Evolutionary conservation across 1,284 basidiomycete genomes (phyloP).

Genomic region (Taiwanofungus camphoratus): DNA sequence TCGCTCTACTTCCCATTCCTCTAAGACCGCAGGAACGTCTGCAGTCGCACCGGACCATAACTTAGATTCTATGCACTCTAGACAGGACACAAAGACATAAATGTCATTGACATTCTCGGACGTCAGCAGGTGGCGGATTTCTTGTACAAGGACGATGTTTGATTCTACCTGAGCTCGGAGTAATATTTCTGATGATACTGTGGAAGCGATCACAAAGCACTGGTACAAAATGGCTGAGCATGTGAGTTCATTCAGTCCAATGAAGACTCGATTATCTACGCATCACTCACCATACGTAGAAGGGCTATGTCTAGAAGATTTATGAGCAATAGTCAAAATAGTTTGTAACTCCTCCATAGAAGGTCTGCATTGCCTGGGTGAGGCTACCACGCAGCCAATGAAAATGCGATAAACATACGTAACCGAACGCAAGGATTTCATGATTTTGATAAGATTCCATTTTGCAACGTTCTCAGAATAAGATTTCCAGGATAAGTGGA

Average conservation of each 20-base stretch:
- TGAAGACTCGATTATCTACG: background rate
- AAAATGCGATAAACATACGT: constrained; percentile 7
- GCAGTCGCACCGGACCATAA: constrained; percentile 61
- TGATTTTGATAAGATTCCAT: constrained; percentile 9
- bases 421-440: constrained; percentile 8
- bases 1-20: constrained; percentile 62
- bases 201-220: constrained; percentile 44
- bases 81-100: constrained; percentile 59
- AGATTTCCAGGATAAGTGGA: constrained; percentile 12
- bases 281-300: constrained; percentile 11
- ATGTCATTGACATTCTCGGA: constrained; percentile 54
- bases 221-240: constrained; percentile 26
- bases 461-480: constrained; percentile 7
- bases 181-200: constrained; percentile 28
- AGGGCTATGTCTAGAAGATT: constrained; percentile 4
- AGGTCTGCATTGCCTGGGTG: constrained; percentile 13
- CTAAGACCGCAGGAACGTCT: constrained; percentile 45
- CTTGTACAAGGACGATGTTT: constrained; percentile 34
- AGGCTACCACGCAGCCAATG: background rate
- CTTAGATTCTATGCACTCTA: constrained; percentile 48
- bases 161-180: constrained; percentile 17
- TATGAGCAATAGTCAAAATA: constrained; percentile 38
- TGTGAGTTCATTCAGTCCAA: background rate
- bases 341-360: constrained; percentile 28
- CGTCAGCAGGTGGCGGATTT: constrained; percentile 50